phyloP scores from a whole-genome alignment of 1,139 yeast species.

The Candida albicans region DNA sequence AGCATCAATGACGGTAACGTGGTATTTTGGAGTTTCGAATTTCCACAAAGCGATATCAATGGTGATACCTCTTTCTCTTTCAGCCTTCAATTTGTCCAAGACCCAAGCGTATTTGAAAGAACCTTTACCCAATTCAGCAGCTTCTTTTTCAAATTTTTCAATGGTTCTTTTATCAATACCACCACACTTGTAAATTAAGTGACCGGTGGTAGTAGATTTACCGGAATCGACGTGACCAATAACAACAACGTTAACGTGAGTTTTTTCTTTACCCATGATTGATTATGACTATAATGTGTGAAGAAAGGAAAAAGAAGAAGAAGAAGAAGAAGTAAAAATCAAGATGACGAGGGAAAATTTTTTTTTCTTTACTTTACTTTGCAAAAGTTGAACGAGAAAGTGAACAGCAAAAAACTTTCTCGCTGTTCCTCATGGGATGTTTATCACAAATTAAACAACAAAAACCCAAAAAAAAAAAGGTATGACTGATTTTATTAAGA shows the following conservation, averaged over 20 bases:
- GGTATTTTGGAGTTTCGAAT: constrained; percentile 94
- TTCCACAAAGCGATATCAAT: constrained; percentile 93
- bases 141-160: constrained; percentile 98
- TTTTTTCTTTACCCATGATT: constrained; percentile 82
- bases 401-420: not conserved
- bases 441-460: too few species aligned
- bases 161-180: constrained; percentile 97
- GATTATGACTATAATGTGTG: constrained; percentile 8
- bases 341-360: constrained; percentile 6
- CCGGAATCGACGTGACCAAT: constrained; percentile 98
- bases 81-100: constrained; percentile 92
- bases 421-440: too few species aligned
- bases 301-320: constrained; percentile 7
- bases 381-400: not conserved
- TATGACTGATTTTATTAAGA: not conserved
- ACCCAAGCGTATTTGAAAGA: constrained; percentile 99
- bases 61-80: constrained; percentile 97
- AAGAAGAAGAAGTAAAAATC: constrained; percentile 8
- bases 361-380: constrained; percentile 2
- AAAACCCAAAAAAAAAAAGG: constrained; percentile 5
- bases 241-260: constrained; percentile 99
- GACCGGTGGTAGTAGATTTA: constrained; percentile 98
- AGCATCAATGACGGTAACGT: constrained; percentile 90
- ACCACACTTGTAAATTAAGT: constrained; percentile 94
- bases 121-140: constrained; percentile 98